Percentiles rank a stretch among this genome's conserved stretches.
These are phyloP conservation scores for Fraxinus albicans DNA, from an alignment of 305 asterid genomes.

Conservation along the genomic window DNA sequence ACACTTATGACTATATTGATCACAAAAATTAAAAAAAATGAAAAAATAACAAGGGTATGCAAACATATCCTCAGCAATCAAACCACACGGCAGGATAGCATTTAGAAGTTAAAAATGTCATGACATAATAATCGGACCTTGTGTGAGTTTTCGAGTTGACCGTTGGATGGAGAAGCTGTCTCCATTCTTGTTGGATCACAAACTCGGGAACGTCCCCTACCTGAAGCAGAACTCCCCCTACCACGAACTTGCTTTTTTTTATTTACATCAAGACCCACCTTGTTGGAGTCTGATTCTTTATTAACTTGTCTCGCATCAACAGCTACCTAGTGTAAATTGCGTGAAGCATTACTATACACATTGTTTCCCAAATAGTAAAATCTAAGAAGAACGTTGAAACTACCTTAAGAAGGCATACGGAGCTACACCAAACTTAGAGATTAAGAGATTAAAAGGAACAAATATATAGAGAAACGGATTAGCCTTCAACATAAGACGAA, in stretches of 20 bases:
- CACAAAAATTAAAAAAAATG: background rate
- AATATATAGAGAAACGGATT: constrained; percentile 17
- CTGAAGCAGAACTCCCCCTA: constrained; percentile 62
- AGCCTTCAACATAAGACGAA: background rate
- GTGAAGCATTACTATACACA: constrained; percentile 32
- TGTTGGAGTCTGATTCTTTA: constrained; percentile 52
- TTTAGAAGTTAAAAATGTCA: background rate
- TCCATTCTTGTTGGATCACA: constrained; percentile 59
- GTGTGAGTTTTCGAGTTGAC: constrained; percentile 55
- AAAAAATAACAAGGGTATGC: background rate
- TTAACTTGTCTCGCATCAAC: constrained; percentile 54
- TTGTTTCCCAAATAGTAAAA: constrained; percentile 13
- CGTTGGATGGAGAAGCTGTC: constrained; percentile 51
- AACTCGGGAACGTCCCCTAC: constrained; percentile 78
- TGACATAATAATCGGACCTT: constrained; percentile 48
- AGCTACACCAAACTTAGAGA: constrained; percentile 22
- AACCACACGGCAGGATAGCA: background rate
- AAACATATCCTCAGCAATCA: background rate
- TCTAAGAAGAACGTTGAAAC: background rate
- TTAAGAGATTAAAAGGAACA: constrained; percentile 17
- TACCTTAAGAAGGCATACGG: constrained; percentile 31
- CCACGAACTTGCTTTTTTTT: constrained; percentile 79
- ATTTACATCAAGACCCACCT: constrained; percentile 50
- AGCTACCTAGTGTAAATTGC: constrained; percentile 42
- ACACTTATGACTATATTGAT: background rate